Evolutionary conservation across 345 rosid species (phyloP).

Genomic region (Populus davidiana): DNA sequence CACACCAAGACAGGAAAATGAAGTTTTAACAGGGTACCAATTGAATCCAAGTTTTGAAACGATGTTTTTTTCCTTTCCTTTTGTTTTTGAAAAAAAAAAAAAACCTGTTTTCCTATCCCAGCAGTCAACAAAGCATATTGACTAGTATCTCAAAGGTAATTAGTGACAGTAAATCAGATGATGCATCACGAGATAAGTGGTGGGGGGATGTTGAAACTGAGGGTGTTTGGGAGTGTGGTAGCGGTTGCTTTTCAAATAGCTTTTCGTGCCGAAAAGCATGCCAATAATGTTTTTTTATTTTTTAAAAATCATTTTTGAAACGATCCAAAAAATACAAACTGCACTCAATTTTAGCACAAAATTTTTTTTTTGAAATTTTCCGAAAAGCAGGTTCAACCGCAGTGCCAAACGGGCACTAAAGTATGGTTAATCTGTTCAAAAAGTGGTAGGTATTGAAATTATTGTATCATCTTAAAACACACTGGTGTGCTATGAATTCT

Average conservation of each 20-base stretch:
- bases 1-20: no score
- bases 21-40: no score
- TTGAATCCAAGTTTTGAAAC: neutral
- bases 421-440: conserved; percentile 11
- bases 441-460: conserved; percentile 13
- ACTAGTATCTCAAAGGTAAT: neutral
- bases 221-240: no score
- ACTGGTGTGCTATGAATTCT: neutral
- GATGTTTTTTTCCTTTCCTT: neutral
- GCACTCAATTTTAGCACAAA: no score
- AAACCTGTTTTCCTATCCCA: neutral
- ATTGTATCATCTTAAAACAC: neutral
- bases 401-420: no score
- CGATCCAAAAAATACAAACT: no score
- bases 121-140: neutral
- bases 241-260: no score
- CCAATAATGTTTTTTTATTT: no score
- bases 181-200: conserved; percentile 18
- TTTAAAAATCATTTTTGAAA: no score
- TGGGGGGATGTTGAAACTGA: conserved; percentile 17
- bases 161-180: conserved; percentile 10
- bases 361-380: no score
- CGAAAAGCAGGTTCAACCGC: no score
- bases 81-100: neutral
- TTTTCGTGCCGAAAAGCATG: no score